Evolutionary conservation across 208 protist genomes (phyloP).

Genomic region (Vickermania spadyakhi): DNA sequence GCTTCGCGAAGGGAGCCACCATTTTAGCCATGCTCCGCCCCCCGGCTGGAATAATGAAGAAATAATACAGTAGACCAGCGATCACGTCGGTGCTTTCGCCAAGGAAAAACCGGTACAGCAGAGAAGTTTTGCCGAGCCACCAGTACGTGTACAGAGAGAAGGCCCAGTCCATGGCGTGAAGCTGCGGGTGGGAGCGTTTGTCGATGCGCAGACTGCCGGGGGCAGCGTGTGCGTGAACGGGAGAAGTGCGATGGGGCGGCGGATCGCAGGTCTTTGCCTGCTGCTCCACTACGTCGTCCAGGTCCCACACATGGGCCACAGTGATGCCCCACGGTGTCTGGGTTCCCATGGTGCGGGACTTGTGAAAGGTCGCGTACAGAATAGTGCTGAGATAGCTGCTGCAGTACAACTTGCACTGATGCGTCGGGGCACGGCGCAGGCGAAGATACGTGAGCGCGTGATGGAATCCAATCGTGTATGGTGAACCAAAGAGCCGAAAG

Average conservation of each 20-base stretch:
- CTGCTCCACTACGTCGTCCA: conserved; percentile 50
- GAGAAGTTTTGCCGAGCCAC: conserved; percentile 70
- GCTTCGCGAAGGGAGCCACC: conserved; percentile 32
- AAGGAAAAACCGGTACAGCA: conserved; percentile 69
- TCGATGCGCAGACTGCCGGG: conserved; percentile 20
- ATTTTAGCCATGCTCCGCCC: conserved; percentile 28
- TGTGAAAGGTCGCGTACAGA: conserved; percentile 53
- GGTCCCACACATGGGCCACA: conserved; percentile 62
- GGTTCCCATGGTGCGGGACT: conserved; percentile 55
- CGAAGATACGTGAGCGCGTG: conserved; percentile 79
- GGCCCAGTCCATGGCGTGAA: conserved; percentile 60
- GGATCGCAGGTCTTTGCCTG: conserved; percentile 19
- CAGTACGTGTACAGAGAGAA: conserved; percentile 68
- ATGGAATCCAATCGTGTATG: conserved; percentile 57
- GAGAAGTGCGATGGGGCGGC: neutral
- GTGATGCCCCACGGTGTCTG: conserved; percentile 39
- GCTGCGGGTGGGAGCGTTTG: conserved; percentile 54
- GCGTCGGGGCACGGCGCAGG: conserved; percentile 57
- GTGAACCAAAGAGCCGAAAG: conserved; percentile 77
- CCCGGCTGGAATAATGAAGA: conserved; percentile 29
- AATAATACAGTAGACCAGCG: conserved; percentile 68
- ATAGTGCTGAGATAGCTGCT: conserved; percentile 57
- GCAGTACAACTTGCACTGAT: conserved; percentile 84
- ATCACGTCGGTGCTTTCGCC: conserved; percentile 47
- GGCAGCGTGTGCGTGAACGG: neutral